Evolutionary conservation across 176 grass and related monocot genomes (phyloP), one percentile per base, ranked within the genome.

Genomic region (Carex scoparia): DNA sequence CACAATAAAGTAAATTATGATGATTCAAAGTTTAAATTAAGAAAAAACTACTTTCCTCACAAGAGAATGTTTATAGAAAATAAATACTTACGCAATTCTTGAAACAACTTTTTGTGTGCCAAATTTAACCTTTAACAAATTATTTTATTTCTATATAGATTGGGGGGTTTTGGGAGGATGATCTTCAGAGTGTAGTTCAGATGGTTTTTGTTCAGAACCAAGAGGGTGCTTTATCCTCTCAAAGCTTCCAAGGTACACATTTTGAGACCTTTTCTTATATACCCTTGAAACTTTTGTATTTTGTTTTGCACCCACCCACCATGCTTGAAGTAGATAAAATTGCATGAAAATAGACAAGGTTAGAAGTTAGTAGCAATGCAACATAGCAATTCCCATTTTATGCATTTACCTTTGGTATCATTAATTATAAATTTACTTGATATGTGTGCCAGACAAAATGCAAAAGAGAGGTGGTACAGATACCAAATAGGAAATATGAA

Each of bases 111-210:
- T 2, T 33, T 58, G 4, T 35, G 2, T 37, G 33, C 2, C 2
- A 31, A 80, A 32, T 49, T 60, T 80, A 44, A 58, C 42, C 73
- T 38, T 16, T 48, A 23, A 35, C 58, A 33, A 13, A 71, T 53
- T 19, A 64, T 19, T 19, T 14, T n/a, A 9, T 73, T 75, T n/a
- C 10, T 60, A 38, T 69, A 75, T 78, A 90, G 94, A 56, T 84
- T 77, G 86, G 70, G 28, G 72, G 75, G 13, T 70, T 91, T 77
- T 97, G 94, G 94, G 91, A 93, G 94, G 89, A 93, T 69, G 94
- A 93, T 62, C 89, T 97, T 33, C 94, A 93, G 33, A 97, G 84
- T 75, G 81, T 91, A 69, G 84, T 93, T 81, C 94, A 91, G 84
- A 93, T 91, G 88, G 89, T 88, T 14, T 97, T 91, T 86, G 84